Percentiles rank a stretch among this genome's conserved stretches.
phyloP scores from a whole-genome alignment of 2,329 filamentous ascomycete species.

The Aspergillus pseudoglaucus region DNA sequence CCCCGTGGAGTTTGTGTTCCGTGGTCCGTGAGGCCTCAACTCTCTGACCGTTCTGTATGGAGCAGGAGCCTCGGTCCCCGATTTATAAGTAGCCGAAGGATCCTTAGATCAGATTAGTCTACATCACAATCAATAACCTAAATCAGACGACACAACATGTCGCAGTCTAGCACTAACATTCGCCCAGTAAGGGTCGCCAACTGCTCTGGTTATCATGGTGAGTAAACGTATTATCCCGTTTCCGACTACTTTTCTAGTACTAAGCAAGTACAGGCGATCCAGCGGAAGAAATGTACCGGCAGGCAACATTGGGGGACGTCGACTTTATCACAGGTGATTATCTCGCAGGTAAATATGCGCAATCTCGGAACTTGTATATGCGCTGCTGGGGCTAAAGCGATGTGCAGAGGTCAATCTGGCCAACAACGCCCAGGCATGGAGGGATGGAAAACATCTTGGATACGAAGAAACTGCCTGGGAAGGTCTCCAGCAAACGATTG shows the following conservation, averaged over 20 bases:
- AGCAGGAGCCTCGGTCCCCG: too few relatives aligned
- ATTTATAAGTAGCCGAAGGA: too few relatives aligned
- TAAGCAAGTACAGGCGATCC: conserved; percentile 19
- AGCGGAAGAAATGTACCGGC: conserved; percentile 31
- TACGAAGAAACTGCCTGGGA: conserved; percentile 46
- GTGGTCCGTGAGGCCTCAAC: too few relatives aligned
- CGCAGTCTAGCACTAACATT: too few relatives aligned
- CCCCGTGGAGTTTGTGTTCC: too few relatives aligned
- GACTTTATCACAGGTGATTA: conserved; percentile 53
- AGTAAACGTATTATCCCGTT: background rate
- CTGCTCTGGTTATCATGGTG: conserved; percentile 28
- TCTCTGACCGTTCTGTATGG: too few relatives aligned
- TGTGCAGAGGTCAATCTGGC: conserved; percentile 41
- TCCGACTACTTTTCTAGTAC: background rate
- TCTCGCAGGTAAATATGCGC: conserved; percentile 35
- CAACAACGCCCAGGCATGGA: conserved; percentile 39
- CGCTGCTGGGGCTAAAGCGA: conserved; percentile 3
- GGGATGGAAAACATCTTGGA: conserved; percentile 36
- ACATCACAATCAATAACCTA: background rate
- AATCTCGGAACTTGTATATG: conserved; percentile 1
- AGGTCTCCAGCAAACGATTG: conserved; percentile 41
- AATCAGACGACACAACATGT: background rate
- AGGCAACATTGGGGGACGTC: conserved; percentile 30
- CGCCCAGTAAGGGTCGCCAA: conserved; percentile 28
- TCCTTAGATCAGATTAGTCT: too few relatives aligned